phyloP scores from a whole-genome alignment of 305 asterid species.

The Nicotiana rustica region DNA sequence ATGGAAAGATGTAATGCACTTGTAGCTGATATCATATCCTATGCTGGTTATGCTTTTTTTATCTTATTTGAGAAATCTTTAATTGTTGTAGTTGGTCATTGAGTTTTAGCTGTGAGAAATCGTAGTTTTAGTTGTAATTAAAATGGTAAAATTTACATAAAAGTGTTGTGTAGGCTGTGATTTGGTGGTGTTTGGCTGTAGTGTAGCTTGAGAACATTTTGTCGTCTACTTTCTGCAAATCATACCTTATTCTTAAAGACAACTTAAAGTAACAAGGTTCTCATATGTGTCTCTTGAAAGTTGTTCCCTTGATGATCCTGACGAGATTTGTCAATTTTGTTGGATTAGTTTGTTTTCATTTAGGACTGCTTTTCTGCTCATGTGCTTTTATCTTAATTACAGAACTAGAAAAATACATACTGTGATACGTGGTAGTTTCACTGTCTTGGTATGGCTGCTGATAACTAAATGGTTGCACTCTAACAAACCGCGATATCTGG shows the following conservation, averaged over 20 bases:
- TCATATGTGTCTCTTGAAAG: not conserved
- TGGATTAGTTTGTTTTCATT: conserved; percentile 7
- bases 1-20: conserved; percentile 18
- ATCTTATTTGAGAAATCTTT: conserved; percentile 7
- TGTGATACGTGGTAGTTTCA: not conserved
- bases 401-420: conserved; percentile 4
- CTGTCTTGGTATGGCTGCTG: conserved; percentile 25
- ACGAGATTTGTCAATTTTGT: conserved; percentile 10
- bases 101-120: conserved; percentile 12
- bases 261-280: too few relatives aligned
- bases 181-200: conserved; percentile 8
- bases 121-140: not conserved
- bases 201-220: not conserved
- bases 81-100: conserved; percentile 5
- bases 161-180: conserved; percentile 10
- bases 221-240: conserved; percentile 14
- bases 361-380: not conserved
- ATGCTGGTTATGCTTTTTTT: not conserved
- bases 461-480: conserved; percentile 28
- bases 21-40: conserved; percentile 23
- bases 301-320: conserved; percentile 26
- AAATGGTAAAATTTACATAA: not conserved
- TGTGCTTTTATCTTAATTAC: conserved; percentile 13
- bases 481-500: conserved; percentile 4
- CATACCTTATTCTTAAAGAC: too few relatives aligned